phyloP scores from a whole-genome alignment of 352 stramenopile genomes.

The Thraustochytrium sp. region DNA sequence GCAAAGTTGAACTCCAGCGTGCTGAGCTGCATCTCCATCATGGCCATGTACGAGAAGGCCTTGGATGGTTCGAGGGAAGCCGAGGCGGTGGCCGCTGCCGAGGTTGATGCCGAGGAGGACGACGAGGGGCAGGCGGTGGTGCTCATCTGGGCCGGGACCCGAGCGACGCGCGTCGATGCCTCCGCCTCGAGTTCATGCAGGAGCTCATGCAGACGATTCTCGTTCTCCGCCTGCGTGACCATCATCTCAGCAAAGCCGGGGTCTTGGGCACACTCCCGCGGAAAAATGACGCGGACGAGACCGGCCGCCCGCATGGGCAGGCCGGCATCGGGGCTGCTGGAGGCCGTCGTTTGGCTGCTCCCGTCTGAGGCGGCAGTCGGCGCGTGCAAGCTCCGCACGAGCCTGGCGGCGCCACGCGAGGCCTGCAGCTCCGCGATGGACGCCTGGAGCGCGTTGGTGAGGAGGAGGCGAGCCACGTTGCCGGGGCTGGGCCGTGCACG shows the following conservation, averaged over 20 bases:
- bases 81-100: not conserved
- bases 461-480: slow-evolving; percentile 31
- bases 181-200: not conserved
- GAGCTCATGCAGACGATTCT: not conserved
- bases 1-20: slow-evolving; percentile 16
- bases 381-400: not conserved
- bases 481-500: not conserved
- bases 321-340: too few relatives aligned
- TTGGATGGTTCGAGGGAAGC: too few relatives aligned
- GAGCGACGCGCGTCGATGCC: not conserved
- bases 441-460: slow-evolving; percentile 33
- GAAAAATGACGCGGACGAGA: too few relatives aligned
- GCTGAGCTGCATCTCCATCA: slow-evolving; percentile 43
- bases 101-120: not conserved
- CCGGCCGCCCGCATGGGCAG: too few relatives aligned
- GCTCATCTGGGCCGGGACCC: too few relatives aligned
- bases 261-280: too few relatives aligned
- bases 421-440: not conserved
- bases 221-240: too few relatives aligned
- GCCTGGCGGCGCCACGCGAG: not conserved
- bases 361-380: not conserved
- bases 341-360: too few relatives aligned
- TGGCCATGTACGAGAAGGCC: slow-evolving; percentile 27
- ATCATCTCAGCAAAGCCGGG: too few relatives aligned
- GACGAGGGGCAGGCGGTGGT: not conserved